Percentiles rank a stretch among this genome's conserved stretches.
phyloP scores from a whole-genome alignment of 2,329 filamentous ascomycete genomes.

The Thielaviopsis punctulata region DNA sequence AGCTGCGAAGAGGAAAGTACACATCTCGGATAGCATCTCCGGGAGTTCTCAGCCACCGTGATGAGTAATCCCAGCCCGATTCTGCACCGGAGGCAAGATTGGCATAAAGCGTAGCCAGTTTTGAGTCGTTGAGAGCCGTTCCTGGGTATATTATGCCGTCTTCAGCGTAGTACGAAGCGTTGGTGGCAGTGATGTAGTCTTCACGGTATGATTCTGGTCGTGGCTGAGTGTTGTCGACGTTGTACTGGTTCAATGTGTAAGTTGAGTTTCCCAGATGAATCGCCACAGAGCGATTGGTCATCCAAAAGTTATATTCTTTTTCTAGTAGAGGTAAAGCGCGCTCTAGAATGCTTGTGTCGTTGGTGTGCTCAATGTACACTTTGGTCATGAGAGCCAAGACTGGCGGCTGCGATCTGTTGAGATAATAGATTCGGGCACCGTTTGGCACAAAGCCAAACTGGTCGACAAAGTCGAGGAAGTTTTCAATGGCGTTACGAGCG shows the following conservation, averaged over 20 bases:
- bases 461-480: conserved; percentile 51
- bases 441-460: conserved; percentile 50
- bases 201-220: conserved; percentile 51
- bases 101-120: conserved; percentile 37
- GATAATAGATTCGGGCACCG: conserved; percentile 48
- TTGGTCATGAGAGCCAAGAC: conserved; percentile 49
- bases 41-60: conserved; percentile 40
- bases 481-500: conserved; percentile 50
- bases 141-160: conserved; percentile 42
- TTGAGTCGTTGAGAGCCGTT: conserved; percentile 30
- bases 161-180: conserved; percentile 41
- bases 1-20: conserved; percentile 47
- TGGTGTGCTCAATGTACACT: conserved; percentile 45
- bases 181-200: conserved; percentile 49
- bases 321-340: conserved; percentile 45
- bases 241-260: conserved; percentile 40
- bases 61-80: conserved; percentile 46
- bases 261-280: conserved; percentile 29
- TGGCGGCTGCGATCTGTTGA: conserved; percentile 51
- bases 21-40: conserved; percentile 39
- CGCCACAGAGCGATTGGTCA: conserved; percentile 39
- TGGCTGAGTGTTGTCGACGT: conserved; percentile 46
- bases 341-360: conserved; percentile 39
- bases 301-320: conserved; percentile 47
- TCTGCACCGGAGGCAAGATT: conserved; percentile 50